A percentile compares a stretch with the other conserved stretches of the same genome.
Evolutionary conservation across 1,139 yeast genomes (phyloP).

Genomic region (Candida sojae): DNA sequence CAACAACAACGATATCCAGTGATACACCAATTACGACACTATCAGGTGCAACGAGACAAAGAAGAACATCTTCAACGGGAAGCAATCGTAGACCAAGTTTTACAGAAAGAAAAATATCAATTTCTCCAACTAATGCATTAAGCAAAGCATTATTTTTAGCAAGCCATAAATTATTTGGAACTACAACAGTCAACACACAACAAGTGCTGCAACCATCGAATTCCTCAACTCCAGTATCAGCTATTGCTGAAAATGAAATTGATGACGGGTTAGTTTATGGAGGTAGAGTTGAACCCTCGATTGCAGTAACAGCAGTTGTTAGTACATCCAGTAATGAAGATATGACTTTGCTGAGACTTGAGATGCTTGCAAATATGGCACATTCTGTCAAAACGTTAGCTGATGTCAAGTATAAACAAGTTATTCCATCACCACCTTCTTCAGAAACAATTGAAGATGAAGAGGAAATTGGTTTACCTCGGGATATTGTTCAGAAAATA

Average conservation of each 20-base stretch:
- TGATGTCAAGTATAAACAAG: slow-evolving; percentile 83
- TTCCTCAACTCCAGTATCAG: slow-evolving; percentile 4
- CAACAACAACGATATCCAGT: slow-evolving; percentile 57
- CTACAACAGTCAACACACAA: neutral
- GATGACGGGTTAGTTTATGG: slow-evolving; percentile 1
- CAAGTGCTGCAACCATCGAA: slow-evolving; percentile 7
- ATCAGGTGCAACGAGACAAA: slow-evolving; percentile 11
- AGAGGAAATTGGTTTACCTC: slow-evolving; percentile 40
- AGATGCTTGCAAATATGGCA: slow-evolving; percentile 82
- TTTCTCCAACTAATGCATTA: slow-evolving; percentile 83
- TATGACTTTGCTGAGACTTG: slow-evolving; percentile 52
- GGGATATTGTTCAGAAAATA: slow-evolving; percentile 58
- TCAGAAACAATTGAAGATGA: slow-evolving; percentile 45
- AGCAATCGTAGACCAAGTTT: slow-evolving; percentile 50
- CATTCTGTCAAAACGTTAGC: slow-evolving; percentile 89
- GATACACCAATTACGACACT: slow-evolving; percentile 11
- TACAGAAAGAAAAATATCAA: slow-evolving; percentile 62
- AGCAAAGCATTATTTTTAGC: slow-evolving; percentile 88
- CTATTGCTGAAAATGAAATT: slow-evolving; percentile 10
- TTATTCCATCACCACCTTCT: slow-evolving; percentile 77
- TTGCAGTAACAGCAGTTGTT: slow-evolving; percentile 16
- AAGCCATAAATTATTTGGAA: slow-evolving; percentile 81
- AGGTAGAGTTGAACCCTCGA: neutral
- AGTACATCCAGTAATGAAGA: slow-evolving; percentile 28
- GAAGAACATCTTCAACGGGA: slow-evolving; percentile 29